Percentiles rank a stretch among this genome's conserved stretches.
phyloP scores from a whole-genome alignment of 2,329 filamentous ascomycete species.

The Fusarium chaquense region DNA sequence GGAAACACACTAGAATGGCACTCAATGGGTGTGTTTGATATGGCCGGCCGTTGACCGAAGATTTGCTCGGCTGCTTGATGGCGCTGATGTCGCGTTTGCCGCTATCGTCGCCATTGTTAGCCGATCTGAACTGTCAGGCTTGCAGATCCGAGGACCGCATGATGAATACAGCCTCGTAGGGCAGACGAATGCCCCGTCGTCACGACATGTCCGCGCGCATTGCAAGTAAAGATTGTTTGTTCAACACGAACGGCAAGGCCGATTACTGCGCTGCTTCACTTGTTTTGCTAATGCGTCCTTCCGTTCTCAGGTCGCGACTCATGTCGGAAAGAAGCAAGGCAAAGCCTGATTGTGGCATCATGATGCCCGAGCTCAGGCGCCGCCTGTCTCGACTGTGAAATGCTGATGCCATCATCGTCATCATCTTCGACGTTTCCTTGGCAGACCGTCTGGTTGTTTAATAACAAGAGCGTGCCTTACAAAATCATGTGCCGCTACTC shows the following conservation, averaged over 20 bases:
- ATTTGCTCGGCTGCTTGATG: conserved; percentile 1
- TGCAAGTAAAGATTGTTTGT: background rate
- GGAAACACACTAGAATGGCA: conserved; percentile 31
- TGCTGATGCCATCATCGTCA: conserved; percentile 13
- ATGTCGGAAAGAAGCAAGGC: background rate
- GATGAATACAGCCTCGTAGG: background rate
- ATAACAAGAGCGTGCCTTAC: background rate
- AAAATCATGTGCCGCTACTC: conserved; percentile 22
- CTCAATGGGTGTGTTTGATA: background rate
- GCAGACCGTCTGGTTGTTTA: background rate
- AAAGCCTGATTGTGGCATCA: conserved; percentile 11
- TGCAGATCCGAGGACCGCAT: background rate
- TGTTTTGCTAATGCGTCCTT: conserved; percentile 3
- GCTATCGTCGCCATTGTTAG: background rate
- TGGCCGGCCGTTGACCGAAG: background rate
- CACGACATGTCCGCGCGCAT: background rate
- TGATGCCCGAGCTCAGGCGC: conserved; percentile 19
- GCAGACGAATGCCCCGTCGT: background rate
- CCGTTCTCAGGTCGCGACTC: background rate
- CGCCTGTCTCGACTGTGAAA: conserved; percentile 6
- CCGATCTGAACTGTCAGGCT: conserved; percentile 5
- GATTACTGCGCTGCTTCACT: conserved; percentile 3
- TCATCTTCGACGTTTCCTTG: conserved; percentile 1
- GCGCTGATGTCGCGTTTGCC: background rate
- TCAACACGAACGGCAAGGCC: background rate